Percentiles rank a stretch among this genome's conserved stretches.
Evolutionary conservation across 257 asterid species (phyloP).

Genomic region (Avicennia marina): DNA sequence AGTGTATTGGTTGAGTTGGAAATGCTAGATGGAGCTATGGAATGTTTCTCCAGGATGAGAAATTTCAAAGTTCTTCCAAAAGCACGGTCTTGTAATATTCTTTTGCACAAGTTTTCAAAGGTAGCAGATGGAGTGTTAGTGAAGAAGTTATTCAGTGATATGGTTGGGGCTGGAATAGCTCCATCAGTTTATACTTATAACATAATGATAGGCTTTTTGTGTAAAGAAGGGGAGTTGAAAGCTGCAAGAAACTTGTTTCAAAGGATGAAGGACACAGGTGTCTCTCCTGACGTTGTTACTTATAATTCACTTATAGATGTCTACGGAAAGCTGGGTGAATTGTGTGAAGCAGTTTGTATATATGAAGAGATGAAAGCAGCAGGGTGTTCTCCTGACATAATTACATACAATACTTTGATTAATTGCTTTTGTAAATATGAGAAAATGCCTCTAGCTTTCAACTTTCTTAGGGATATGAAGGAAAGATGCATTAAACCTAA

Average conservation of each 20-base stretch:
- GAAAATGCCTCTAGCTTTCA: slow-evolving; percentile 56
- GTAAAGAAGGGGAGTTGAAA: slow-evolving; percentile 71
- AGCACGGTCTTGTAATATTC: slow-evolving; percentile 74
- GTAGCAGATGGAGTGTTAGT: slow-evolving; percentile 37
- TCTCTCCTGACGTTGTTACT: slow-evolving; percentile 72
- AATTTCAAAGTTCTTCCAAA: slow-evolving; percentile 54
- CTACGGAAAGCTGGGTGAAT: slow-evolving; percentile 63
- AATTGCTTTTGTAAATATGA: slow-evolving; percentile 82
- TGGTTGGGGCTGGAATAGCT: slow-evolving; percentile 59
- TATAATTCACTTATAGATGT: slow-evolving; percentile 85
- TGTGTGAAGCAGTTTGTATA: slow-evolving; percentile 46
- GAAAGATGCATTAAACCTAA: slow-evolving; percentile 58
- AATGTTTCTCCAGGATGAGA: slow-evolving; percentile 72
- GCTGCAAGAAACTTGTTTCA: slow-evolving; percentile 50
- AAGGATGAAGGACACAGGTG: slow-evolving; percentile 59
- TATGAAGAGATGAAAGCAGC: slow-evolving; percentile 70
- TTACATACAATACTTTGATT: slow-evolving; percentile 78
- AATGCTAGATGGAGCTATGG: slow-evolving; percentile 68
- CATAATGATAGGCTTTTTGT: slow-evolving; percentile 65
- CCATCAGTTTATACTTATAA: slow-evolving; percentile 65
- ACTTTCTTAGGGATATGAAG: slow-evolving; percentile 71
- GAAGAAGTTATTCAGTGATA: slow-evolving; percentile 50
- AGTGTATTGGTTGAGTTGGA: slow-evolving; percentile 69
- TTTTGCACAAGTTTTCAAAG: slow-evolving; percentile 55
- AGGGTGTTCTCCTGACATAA: slow-evolving; percentile 64